phyloP scores from a whole-genome alignment of 2,329 filamentous ascomycete genomes.

The Aureobasidium uvarum region DNA sequence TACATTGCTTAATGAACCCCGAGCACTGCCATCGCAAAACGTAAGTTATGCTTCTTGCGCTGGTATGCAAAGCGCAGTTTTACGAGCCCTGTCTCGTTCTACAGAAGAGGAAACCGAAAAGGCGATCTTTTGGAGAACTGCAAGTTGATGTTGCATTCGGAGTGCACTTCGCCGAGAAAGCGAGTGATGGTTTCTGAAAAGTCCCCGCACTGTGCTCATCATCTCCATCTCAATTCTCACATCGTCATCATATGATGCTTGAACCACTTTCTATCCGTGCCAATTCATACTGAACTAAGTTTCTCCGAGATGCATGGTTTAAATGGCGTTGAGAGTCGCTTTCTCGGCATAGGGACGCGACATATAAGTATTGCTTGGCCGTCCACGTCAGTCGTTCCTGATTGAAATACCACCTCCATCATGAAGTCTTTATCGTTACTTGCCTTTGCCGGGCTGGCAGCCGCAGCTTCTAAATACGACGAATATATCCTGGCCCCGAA shows the following conservation, averaged over 20 bases:
- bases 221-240: neutral
- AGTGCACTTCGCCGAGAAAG: neutral
- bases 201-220: neutral
- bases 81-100: neutral
- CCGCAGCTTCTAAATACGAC: constrained; percentile 37
- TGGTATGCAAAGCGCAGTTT: neutral
- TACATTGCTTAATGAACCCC: neutral
- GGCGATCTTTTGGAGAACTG: neutral
- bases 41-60: neutral
- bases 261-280: neutral
- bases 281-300: neutral
- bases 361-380: neutral
- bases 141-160: constrained; percentile 5
- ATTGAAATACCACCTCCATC: neutral
- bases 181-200: neutral
- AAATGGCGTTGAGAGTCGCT: neutral
- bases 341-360: neutral
- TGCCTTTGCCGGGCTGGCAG: neutral
- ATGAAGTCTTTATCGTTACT: neutral
- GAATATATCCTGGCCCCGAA: constrained; percentile 45
- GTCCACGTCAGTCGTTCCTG: neutral
- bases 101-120: neutral
- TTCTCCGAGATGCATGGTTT: neutral
- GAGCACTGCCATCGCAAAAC: neutral
- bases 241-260: constrained; percentile 11